phyloP scores from a whole-genome alignment of 495 filamentous ascomycete genomes.

The Entonaema liquescens region DNA sequence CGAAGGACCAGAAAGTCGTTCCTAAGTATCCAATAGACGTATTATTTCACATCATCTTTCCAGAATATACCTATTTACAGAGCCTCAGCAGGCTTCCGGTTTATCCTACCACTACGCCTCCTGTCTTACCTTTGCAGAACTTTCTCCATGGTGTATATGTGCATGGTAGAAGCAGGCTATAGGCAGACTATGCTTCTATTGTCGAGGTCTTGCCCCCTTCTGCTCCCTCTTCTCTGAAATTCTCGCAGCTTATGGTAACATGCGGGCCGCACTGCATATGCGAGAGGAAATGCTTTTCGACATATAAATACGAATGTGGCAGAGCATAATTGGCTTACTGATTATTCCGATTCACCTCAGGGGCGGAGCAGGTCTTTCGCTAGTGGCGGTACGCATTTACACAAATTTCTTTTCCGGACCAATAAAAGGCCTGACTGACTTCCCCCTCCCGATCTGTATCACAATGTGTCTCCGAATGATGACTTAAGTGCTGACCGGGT shows the following conservation, averaged over 20 bases:
- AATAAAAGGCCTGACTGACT: background rate
- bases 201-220: background rate
- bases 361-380: background rate
- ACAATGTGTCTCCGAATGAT: background rate
- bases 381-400: background rate
- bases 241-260: background rate
- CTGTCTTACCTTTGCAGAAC: background rate
- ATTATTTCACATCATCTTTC: background rate
- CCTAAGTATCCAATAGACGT: background rate
- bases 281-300: background rate
- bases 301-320: background rate
- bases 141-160: background rate
- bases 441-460: background rate
- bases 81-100: background rate
- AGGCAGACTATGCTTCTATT: background rate
- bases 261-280: background rate
- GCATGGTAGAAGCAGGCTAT: background rate
- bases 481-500: background rate
- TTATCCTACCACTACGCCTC: background rate
- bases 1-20: background rate
- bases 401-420: background rate
- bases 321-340: background rate
- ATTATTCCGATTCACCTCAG: background rate
- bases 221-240: background rate
- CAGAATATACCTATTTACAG: background rate